These are phyloP conservation scores for Phytophthora sansomeana DNA, from an alignment of 352 stramenopile species.

Conservation along the genomic window DNA sequence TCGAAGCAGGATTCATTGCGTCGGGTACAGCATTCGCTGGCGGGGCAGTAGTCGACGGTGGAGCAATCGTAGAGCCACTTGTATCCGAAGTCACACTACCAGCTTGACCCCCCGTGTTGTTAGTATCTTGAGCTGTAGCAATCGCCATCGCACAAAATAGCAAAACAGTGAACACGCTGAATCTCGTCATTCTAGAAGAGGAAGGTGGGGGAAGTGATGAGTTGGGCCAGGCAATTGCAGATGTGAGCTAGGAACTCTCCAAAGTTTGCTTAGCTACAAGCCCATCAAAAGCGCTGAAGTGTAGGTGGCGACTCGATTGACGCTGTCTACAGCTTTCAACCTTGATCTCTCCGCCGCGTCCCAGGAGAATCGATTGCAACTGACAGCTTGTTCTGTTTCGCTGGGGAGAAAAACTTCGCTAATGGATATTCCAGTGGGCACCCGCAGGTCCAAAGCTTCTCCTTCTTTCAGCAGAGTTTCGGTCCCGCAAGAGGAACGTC, in stretches of 20 bases:
- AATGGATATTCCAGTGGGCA: background rate
- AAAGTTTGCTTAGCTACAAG: too few species aligned
- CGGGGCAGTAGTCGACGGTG: constrained; percentile 1
- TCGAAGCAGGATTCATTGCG: constrained; percentile 1
- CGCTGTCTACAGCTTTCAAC: background rate
- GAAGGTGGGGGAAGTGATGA: constrained; percentile 5
- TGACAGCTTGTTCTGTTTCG: too few species aligned
- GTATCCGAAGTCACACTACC: constrained; percentile 26
- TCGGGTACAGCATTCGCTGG: background rate
- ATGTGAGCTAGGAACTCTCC: too few species aligned
- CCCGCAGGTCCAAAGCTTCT: constrained; percentile 7
- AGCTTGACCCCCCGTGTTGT: constrained; percentile 25
- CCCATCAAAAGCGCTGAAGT: constrained; percentile 16
- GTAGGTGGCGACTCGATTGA: constrained; percentile 24
- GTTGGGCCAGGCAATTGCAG: constrained; percentile 21
- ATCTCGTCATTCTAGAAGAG: constrained; percentile 15
- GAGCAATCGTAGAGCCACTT: constrained; percentile 8
- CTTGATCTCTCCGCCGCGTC: constrained; percentile 3
- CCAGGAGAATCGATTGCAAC: too few species aligned
- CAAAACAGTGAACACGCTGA: constrained; percentile 15
- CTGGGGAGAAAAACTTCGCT: background rate
- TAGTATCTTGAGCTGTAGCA: constrained; percentile 32
- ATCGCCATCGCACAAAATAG: constrained; percentile 18
- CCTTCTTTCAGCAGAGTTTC: background rate
- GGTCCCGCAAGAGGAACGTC: too few species aligned